A percentile compares a stretch with the other conserved stretches of the same genome.
Evolutionary conservation across 257 asterid genomes (phyloP).

Genomic region (Ilex aquifolium): DNA sequence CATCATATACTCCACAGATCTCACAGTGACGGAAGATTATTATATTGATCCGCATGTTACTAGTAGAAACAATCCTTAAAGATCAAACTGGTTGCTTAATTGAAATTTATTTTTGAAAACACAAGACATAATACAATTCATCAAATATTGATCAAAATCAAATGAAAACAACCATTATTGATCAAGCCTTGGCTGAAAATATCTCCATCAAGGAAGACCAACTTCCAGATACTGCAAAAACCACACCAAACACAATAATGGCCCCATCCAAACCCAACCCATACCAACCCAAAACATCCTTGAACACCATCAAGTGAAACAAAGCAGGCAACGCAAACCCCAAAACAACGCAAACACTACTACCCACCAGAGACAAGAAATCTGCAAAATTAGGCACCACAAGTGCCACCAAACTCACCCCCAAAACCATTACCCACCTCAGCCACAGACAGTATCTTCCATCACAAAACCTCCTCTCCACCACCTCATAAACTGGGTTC

Average conservation of each 20-base stretch:
- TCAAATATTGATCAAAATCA: too few species aligned
- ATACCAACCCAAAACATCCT: slow-evolving; percentile 33
- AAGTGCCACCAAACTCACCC: slow-evolving; percentile 52
- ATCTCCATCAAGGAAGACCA: slow-evolving; percentile 28
- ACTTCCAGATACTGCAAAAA: slow-evolving; percentile 26
- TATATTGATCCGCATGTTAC: too few species aligned
- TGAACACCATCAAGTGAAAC: slow-evolving; percentile 60
- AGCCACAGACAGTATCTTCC: slow-evolving; percentile 74
- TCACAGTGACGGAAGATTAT: too few species aligned
- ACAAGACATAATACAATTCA: too few species aligned
- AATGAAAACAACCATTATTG: too few species aligned
- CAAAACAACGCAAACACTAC: slow-evolving; percentile 79
- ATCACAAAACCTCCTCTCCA: slow-evolving; percentile 75
- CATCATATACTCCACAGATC: too few species aligned
- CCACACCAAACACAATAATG: slow-evolving; percentile 22
- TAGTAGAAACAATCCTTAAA: too few species aligned
- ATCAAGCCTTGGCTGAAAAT: slow-evolving; percentile 15
- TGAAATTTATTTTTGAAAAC: too few species aligned
- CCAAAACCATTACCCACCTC: slow-evolving; percentile 62
- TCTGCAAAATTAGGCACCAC: slow-evolving; percentile 80
- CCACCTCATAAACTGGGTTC: slow-evolving; percentile 85
- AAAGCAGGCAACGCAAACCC: slow-evolving; percentile 76
- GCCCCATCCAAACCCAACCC: slow-evolving; percentile 20
- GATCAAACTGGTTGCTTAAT: too few species aligned
- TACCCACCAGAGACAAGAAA: slow-evolving; percentile 79